A percentile compares a stretch with the other conserved stretches of the same genome.
Conservation (phyloP, 106 monocot species). For the Agapanthus africanus region DNA sequence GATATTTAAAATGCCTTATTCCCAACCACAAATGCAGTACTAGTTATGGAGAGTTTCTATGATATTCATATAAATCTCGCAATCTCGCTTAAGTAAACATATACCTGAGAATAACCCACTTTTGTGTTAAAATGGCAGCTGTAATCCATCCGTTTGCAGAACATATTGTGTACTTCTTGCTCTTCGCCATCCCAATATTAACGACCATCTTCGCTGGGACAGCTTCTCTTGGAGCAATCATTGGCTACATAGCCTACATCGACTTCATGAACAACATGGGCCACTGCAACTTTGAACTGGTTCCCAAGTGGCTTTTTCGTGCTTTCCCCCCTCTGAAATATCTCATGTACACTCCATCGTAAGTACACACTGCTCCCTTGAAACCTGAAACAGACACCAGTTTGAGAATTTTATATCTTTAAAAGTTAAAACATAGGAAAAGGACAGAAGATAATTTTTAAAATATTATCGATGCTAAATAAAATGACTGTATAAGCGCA, state of each 20-base stretch:
- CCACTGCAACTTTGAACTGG: conserved; percentile 78
- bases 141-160: conserved; percentile 76
- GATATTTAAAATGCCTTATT: too few species aligned
- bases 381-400: background rate
- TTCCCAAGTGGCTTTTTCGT: conserved; percentile 53
- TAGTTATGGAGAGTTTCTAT: too few species aligned
- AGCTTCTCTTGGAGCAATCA: conserved; percentile 14
- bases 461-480: too few species aligned
- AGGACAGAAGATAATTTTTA: too few species aligned
- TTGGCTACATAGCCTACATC: conserved; percentile 38
- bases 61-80: too few species aligned
- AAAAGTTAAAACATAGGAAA: too few species aligned
- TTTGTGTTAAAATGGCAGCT: conserved; percentile 28
- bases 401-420: too few species aligned
- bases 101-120: conserved; percentile 3
- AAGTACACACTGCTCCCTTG: conserved; percentile 28
- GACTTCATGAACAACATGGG: conserved; percentile 91
- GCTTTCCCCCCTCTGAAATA: conserved; percentile 72
- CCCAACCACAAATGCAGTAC: too few species aligned
- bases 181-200: conserved; percentile 51
- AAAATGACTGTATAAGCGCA: too few species aligned
- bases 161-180: conserved; percentile 32
- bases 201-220: conserved; percentile 25
- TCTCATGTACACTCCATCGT: conserved; percentile 91
- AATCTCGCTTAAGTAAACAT: too few species aligned